Conservation (phyloP, 2,329 filamentous ascomycete species). For the Fusarium sp. region DNA sequence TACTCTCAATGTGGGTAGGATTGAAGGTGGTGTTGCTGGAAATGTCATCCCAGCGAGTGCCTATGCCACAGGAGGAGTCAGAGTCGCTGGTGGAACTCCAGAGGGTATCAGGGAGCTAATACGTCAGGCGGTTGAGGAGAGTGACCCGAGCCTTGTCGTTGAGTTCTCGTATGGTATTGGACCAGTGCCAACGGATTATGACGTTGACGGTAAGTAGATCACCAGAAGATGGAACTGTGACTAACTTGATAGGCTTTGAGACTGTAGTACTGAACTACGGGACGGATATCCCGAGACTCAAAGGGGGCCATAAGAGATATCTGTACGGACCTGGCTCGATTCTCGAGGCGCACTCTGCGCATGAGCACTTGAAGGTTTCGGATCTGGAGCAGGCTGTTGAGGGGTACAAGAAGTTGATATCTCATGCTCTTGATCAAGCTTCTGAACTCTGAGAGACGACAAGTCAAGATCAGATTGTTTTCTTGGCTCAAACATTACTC, state of each 20-base stretch:
- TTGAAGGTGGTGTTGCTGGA: not conserved
- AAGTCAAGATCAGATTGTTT: no score
- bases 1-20: not conserved
- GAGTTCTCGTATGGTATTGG: not conserved
- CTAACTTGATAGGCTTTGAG: not conserved
- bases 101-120: not conserved
- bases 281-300: not conserved
- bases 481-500: no score
- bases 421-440: not conserved
- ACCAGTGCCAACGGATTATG: not conserved
- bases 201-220: not conserved
- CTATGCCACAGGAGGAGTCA: not conserved
- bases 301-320: not conserved
- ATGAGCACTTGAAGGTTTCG: slow-evolving; percentile 4
- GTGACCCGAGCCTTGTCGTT: not conserved
- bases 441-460: not conserved
- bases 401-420: not conserved
- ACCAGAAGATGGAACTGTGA: accelerated
- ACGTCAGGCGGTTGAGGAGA: not conserved
- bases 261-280: not conserved
- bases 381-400: not conserved
- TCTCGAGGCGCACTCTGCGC: slow-evolving; percentile 2
- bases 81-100: not conserved
- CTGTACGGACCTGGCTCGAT: slow-evolving; percentile 2
- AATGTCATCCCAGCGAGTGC: slow-evolving; percentile 5